phyloP scores from a whole-genome alignment of 78 protist genomes.

The Anaeramoeba flamelloides region DNA sequence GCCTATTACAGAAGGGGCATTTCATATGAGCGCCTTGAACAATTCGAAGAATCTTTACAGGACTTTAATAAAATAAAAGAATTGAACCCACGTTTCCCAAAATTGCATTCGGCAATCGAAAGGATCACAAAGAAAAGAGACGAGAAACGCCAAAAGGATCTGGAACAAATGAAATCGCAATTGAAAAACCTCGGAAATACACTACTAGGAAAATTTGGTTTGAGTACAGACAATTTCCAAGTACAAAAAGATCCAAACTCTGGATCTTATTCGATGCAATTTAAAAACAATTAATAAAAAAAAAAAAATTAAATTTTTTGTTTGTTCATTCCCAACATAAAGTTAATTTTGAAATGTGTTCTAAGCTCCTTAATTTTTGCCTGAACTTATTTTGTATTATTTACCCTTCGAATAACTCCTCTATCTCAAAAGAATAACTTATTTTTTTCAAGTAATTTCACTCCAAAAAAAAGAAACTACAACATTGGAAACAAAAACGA shows the following conservation, averaged over 20 bases:
- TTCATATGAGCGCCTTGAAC: neutral
- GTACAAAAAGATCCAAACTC: neutral
- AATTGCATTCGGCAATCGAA: neutral
- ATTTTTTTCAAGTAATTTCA: too few species aligned
- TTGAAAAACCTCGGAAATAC: neutral
- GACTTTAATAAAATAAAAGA: neutral
- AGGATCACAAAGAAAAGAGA: neutral
- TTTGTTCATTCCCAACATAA: too few species aligned
- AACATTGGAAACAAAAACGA: too few species aligned
- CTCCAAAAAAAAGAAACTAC: too few species aligned
- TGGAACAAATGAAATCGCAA: neutral
- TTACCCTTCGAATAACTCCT: too few species aligned
- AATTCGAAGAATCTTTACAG: neutral
- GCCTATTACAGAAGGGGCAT: neutral
- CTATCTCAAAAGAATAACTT: too few species aligned
- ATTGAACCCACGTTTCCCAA: neutral
- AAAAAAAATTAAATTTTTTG: too few species aligned
- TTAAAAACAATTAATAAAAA: neutral
- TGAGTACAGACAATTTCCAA: neutral
- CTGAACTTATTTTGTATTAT: too few species aligned
- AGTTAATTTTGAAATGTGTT: too few species aligned
- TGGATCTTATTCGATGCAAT: neutral
- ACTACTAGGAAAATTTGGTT: neutral
- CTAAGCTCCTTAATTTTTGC: too few species aligned
- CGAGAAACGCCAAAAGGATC: neutral